Conservation (phyloP, 139 green algal genomes). For the Micractinium sp. region DNA sequence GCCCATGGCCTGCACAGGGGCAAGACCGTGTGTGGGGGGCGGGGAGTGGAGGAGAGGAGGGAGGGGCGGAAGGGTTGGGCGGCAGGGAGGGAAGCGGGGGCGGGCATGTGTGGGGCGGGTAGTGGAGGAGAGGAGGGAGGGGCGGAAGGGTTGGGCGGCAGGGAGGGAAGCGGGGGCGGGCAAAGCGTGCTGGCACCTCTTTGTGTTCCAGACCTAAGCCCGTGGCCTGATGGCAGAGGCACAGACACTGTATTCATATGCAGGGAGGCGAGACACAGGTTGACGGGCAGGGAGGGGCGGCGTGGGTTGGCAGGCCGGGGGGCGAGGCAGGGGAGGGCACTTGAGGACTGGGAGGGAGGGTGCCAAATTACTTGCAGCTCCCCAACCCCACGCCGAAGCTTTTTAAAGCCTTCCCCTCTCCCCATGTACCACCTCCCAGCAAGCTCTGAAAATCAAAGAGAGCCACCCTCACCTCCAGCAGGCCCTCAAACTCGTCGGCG, state of each 20-base stretch:
- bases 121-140: background rate
- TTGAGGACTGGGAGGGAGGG: too few species aligned
- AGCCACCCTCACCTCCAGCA: constrained; percentile 38
- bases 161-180: background rate
- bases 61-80: too few species aligned
- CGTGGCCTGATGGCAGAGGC: background rate
- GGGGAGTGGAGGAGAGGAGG: background rate
- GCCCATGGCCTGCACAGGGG: constrained; percentile 38
- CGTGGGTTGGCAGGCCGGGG: background rate
- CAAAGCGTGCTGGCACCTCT: background rate
- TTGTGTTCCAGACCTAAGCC: background rate
- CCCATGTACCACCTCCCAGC: background rate
- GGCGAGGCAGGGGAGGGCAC: background rate
- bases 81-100: background rate
- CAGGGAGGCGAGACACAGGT: background rate
- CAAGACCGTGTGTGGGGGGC: background rate
- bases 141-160: too few species aligned
- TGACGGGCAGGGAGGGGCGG: background rate
- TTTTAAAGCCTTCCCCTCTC: too few species aligned
- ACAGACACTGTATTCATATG: background rate
- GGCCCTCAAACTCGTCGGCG: constrained; percentile 37
- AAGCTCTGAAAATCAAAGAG: too few species aligned
- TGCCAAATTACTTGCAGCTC: too few species aligned
- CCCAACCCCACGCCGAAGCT: too few species aligned
- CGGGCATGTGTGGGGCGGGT: background rate